These are phyloP conservation scores for Starmerella stigmatis DNA, from an alignment of 805 yeast species.

Conservation along the genomic window DNA sequence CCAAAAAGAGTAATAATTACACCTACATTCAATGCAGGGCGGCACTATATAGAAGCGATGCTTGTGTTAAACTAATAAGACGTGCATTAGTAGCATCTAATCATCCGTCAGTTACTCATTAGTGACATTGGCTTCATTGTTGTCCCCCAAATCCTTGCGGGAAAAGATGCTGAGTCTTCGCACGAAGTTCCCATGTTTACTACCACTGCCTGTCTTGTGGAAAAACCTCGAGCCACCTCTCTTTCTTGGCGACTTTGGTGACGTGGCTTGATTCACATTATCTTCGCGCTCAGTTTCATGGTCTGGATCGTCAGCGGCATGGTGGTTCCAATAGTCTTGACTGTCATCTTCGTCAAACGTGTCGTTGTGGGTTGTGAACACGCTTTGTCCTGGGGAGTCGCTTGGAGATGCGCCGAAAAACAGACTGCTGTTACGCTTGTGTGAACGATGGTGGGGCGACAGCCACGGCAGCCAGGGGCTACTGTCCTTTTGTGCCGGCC, in stretches of 20 bases:
- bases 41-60: too few relatives aligned
- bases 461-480: conserved; percentile 17
- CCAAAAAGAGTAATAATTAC: too few relatives aligned
- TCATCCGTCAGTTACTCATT: background rate
- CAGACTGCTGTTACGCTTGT: conserved; percentile 11
- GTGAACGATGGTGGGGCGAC: conserved; percentile 7
- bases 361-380: background rate
- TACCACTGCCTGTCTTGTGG: conserved; percentile 4
- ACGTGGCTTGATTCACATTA: background rate
- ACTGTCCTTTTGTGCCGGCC: background rate
- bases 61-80: too few relatives aligned
- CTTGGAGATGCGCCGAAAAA: conserved; percentile 12
- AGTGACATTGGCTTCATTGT: background rate
- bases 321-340: background rate
- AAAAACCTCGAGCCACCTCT: conserved; percentile 11
- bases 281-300: background rate
- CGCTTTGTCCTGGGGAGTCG: background rate
- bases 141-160: conserved; percentile 8
- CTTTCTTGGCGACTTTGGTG: conserved; percentile 6
- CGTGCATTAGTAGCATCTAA: too few relatives aligned
- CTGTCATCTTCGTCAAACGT: background rate
- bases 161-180: conserved; percentile 15
- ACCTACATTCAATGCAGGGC: too few relatives aligned
- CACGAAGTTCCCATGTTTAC: conserved; percentile 12
- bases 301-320: background rate